Base-by-base conservation (phyloP, 257 asterid genomes). In the Capsicum baccatum region DNA sequence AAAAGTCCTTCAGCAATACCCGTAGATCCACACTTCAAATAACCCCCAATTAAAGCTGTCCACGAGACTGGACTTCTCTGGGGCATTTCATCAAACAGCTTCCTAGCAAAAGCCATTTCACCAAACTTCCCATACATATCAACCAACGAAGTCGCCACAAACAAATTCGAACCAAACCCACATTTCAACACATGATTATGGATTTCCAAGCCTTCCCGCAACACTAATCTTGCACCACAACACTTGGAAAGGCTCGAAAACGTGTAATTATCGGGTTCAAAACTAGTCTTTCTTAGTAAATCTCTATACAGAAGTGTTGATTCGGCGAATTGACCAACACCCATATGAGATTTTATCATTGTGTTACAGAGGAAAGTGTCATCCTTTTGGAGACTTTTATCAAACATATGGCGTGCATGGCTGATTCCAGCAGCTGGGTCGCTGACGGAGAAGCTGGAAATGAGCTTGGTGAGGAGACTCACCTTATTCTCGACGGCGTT, bases 111-210 rank as follows among this genome's bases (percentile, higher is more conserved):
- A 71, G 44, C 88, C 93, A 95, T 90, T 12, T 85, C 55, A 74
- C 98, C 96, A 69, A 93, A 85, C 87, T 96, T 96, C 83, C 92
- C 98, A 79, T 96, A 96, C 98, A 96, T 96, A 85, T 94, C 97
- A 26, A 94, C 98, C 90, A 96, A 83, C 3, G 97, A 89, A 35
- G 98, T 96, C 21, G 90, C 92, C 71, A 91, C 98, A 50, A 89
- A 94, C 89, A 95, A 83, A 84, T 92, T 94, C 26, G 92, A 90
- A 74, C 26, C 80, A 64, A 90, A 90, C 83, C 99, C 98, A 19
- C 80, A 84, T 86, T 89, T 93, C 84, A 95, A 62, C 17, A 89
- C 97, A 56, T 91, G 95, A 44, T 90, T 92, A 60, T 95, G 99
- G 67, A 96, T 88, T 59, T 79, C 94, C 89, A 87, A 81, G 17